These are phyloP conservation scores for Ogataea nonfermentans DNA, from an alignment of 805 yeast species.

Conservation along the genomic window DNA sequence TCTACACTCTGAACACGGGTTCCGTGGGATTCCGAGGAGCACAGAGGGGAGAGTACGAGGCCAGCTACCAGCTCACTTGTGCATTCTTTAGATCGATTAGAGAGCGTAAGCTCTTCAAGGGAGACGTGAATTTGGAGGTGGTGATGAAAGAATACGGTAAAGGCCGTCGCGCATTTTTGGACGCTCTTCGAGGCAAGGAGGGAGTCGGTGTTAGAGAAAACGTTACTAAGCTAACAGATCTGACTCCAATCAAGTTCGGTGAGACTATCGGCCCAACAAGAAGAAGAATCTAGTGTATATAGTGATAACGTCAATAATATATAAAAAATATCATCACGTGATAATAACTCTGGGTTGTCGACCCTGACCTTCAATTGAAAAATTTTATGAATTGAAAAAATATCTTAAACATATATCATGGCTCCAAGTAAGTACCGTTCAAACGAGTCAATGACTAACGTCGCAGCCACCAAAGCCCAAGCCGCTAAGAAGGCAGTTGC, in stretches of 20 bases:
- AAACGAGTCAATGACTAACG: slow-evolving; percentile 27
- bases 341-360: slow-evolving; percentile 5
- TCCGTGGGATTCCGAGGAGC: slow-evolving; percentile 85
- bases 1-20: slow-evolving; percentile 73
- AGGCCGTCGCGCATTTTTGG: slow-evolving; percentile 83
- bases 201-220: slow-evolving; percentile 67
- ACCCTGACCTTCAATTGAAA: slow-evolving; percentile 11
- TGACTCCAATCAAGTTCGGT: slow-evolving; percentile 85
- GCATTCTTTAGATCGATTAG: slow-evolving; percentile 67
- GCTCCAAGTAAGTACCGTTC: slow-evolving; percentile 31
- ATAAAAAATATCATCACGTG: slow-evolving; percentile 7
- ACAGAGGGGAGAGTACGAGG: slow-evolving; percentile 91
- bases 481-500: slow-evolving; percentile 98
- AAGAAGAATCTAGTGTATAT: slow-evolving; percentile 53
- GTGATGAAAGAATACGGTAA: slow-evolving; percentile 81
- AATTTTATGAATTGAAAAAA: slow-evolving; percentile 12
- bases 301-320: slow-evolving; percentile 1
- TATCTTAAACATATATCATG: slow-evolving; percentile 20
- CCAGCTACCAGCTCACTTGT: slow-evolving; percentile 80
- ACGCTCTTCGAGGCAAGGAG: slow-evolving; percentile 86
- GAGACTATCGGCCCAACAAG: slow-evolving; percentile 83
- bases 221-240: slow-evolving; percentile 70
- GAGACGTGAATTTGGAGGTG: slow-evolving; percentile 63
- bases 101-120: slow-evolving; percentile 43
- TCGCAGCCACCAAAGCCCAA: slow-evolving; percentile 71